Evolutionary conservation across 208 protist genomes (phyloP), one percentile per base, ranked within the genome.

Genomic region (Angomonas ambiguus): DNA sequence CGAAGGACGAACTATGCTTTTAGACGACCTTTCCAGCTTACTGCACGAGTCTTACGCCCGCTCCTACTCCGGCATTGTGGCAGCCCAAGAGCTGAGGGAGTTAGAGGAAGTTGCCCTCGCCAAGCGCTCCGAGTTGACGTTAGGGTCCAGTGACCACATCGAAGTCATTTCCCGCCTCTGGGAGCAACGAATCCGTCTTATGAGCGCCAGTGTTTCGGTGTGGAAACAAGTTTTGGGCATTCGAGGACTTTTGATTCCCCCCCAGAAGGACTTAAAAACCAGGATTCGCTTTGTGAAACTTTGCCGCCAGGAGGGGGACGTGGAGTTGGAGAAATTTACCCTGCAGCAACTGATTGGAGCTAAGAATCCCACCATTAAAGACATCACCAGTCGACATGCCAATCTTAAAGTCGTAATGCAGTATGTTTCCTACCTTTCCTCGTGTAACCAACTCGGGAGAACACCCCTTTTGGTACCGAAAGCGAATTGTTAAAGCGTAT

Each of bases 261-360:
- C 96, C 11, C 57, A 86, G 24, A 67, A 99, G 35, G 94, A 99
- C 51, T 70, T 94, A 18, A 89, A 97, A 49, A 95, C 85, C 20
- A 98, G 97, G 73, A 82, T 99, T n/a, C 98, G 99, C 38, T 99
- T 99, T 82, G 91, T 97, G 24, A 87, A 93, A 42, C 84, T 99
- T 4, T 98, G 96, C 71, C 72, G 96, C 18, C 83, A 83, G 51
- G 83, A 91, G 49, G 84, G 87, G 51, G 77, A 82, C 34, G 80
- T 72, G 51, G 83, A 89, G 51, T 60, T 91, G 42, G 83, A 93
- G 41, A 82, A 87, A 25, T 93, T 94, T 38, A 90, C 86, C 10
- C 77, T 92, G 0, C 71, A 80, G 32, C 78, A 95, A 65, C 57
- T 95, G 31, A 75, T 95, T 11, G 86, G 89, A 27, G 42, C 76